These are phyloP conservation scores for Paramecium caudatum DNA, from an alignment of 73 alveolate genomes.

Conservation along the genomic window DNA sequence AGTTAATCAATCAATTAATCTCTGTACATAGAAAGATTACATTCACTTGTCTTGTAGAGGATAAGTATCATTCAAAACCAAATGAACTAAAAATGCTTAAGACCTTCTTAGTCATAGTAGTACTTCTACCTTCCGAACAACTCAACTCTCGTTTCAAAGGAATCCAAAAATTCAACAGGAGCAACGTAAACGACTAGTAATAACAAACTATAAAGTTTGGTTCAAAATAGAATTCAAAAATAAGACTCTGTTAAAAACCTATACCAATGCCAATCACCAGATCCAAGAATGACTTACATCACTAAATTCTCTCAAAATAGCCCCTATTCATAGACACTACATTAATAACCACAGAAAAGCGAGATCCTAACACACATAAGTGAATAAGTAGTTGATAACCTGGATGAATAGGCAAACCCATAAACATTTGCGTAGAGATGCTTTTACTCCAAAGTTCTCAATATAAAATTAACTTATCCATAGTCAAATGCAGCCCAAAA, in stretches of 20 bases:
- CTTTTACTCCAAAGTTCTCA: neutral
- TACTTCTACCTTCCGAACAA: conserved; percentile 3
- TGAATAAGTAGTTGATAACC: neutral
- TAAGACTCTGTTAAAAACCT: neutral
- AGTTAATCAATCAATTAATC: conserved; percentile 15
- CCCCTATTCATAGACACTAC: conserved; percentile 1
- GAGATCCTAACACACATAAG: conserved; percentile 42
- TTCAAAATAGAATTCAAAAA: neutral
- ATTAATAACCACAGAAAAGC: conserved; percentile 1
- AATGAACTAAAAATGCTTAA: neutral
- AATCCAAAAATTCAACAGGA: conserved; percentile 56
- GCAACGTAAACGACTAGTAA: conserved; percentile 58
- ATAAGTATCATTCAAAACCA: conserved; percentile 16
- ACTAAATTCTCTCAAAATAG: conserved; percentile 53
- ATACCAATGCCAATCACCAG: conserved; percentile 14
- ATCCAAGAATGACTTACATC: conserved; percentile 37
- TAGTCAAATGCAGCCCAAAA: conserved; percentile 23
- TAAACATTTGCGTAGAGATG: conserved; percentile 13
- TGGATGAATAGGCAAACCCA: conserved; percentile 15
- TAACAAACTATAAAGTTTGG: neutral
- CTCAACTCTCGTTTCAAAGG: neutral
- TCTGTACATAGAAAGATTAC: conserved; percentile 52
- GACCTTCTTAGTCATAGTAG: neutral
- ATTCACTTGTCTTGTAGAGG: conserved; percentile 51
- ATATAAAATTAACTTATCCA: conserved; percentile 41